Conservation (phyloP, 768 basidiomycete genomes). For the Lactarius tabidus region DNA sequence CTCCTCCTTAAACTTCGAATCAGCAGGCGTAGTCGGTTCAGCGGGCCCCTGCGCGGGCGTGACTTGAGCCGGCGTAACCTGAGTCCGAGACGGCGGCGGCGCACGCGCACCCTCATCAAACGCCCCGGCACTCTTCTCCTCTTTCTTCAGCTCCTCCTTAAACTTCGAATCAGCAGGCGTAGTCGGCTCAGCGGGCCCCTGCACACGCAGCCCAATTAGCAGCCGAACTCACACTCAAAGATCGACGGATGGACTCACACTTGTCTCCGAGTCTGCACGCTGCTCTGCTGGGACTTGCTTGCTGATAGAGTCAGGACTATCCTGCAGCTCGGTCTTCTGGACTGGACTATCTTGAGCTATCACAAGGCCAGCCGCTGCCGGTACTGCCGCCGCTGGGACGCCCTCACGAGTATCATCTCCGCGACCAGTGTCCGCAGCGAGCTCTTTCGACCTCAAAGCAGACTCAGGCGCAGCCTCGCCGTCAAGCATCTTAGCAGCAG, state of each 20-base stretch:
- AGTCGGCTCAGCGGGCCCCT: neutral
- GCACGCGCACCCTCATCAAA: neutral
- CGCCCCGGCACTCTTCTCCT: neutral
- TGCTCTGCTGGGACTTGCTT: neutral
- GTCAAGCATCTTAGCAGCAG: constrained; percentile 46
- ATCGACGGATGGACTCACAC: neutral
- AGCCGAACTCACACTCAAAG: neutral
- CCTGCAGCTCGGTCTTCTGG: neutral
- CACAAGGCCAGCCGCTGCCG: neutral
- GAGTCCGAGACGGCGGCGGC: neutral
- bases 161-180: neutral
- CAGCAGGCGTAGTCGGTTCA: too few species aligned
- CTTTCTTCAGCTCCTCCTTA: neutral
- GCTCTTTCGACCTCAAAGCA: neutral
- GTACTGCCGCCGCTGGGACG: neutral
- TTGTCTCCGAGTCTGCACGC: neutral
- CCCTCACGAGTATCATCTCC: neutral
- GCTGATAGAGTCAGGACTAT: neutral
- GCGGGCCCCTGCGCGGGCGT: too few species aligned
- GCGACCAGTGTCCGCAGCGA: neutral
- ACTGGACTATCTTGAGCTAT: neutral
- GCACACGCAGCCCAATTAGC: neutral
- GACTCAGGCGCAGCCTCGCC: constrained; percentile 17
- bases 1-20: constrained; percentile 11
- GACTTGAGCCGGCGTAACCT: too few species aligned